Evolutionary conservation across 2,329 filamentous ascomycete genomes (phyloP), one percentile per base, ranked within the genome.

Genomic region (Fusarium palustre): DNA sequence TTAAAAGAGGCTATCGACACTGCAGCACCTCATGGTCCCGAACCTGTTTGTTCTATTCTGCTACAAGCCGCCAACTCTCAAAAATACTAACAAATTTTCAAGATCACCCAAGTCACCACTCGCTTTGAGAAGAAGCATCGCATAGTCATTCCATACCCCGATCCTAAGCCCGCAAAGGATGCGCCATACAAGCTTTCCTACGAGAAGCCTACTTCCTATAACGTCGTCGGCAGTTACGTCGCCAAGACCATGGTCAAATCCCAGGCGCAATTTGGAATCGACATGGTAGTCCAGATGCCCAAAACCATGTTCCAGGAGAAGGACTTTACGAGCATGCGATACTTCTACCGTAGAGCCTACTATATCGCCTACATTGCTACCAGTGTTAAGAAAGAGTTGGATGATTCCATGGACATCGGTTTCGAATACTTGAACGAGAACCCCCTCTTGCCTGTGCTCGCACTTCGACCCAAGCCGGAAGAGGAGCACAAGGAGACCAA

Each of bases 301-400:
- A 79, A 83, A 59, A 81, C 86, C 1, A 81, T 97, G 15, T 94
- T 98, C 74, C 93, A 97, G 76, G 92, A 97, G 45, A 98, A 98
- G 80, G 96, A 99, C 79, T 97, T 95, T 77, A 85, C 94, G 50
- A 94, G 97, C 78, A 87, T 96, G 83, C 89, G 96, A 65, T 98
- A 97, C 81, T 97, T 97, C 76, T 94, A 97, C 81, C 97, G 97
- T 75, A 86, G 94, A 68, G 92, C 96, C 15, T 98, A 95, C 79
- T 98, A 97, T 76, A 82, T 98, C 52, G 93, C 94, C 34, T 93
- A 92, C 69, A 83, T 98, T 58, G 90, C 93, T 16, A 89, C 88
- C 31, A 89, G 87, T 7, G 82, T 98, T 54, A 88, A 89, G 68
- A 83, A 86, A 38, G 81, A 86, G 5, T 79, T 89, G 46, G 82